Base-by-base conservation (phyloP, 164 flowering plant species). In the Kalanchoe fedtschenkoi region DNA sequence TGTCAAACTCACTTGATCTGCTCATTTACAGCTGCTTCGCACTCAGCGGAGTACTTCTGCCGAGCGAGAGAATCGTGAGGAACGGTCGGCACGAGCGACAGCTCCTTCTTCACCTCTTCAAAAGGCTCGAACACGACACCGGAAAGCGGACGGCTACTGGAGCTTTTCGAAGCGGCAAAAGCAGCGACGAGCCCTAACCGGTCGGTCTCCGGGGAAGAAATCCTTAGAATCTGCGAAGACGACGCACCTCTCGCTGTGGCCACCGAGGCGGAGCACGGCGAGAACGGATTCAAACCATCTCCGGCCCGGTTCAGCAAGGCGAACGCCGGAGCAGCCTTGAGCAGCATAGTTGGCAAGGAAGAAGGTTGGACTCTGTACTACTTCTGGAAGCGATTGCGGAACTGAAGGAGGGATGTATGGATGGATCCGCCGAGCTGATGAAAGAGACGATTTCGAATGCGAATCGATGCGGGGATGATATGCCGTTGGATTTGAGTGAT, bases 81-180 rank as follows among this genome's bases (percentile, higher is more conserved):
- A 30, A 70, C 67, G 22, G 71, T 65, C 0, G 99, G 96, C 1
- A 93, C 87, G 10, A 90, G 74, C 21, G 54, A 35, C 24, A 85
- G 86, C 64, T 85, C 95, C 69, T 79, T 86, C 82, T 51, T 51
- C 56, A 88, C 91, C 80, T 93, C 99, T 65, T 85, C 87, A 38
- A 93, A 93, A 1, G 99, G 99, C 74, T 85, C 89, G 65, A 93
- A 93, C 13, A 90, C 71, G 11, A 93, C 84, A 9, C 96, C 99
- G 0, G 86, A 77, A 0, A 87, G 44, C 14, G 86, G 75, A 21
- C 76, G 71, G 62, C 9, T 71, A 65, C 75, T 78, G 16, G 80
- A 60, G 0, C 53, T 69, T 37, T 73, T 75, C 0, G 86, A 51
- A 9, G 56, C 56, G 26, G 51, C 51, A 4, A n/a, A n/a, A n/a